Base-by-base conservation (phyloP, 148 eudicot genomes). In the Fagopyrum tataricum region DNA sequence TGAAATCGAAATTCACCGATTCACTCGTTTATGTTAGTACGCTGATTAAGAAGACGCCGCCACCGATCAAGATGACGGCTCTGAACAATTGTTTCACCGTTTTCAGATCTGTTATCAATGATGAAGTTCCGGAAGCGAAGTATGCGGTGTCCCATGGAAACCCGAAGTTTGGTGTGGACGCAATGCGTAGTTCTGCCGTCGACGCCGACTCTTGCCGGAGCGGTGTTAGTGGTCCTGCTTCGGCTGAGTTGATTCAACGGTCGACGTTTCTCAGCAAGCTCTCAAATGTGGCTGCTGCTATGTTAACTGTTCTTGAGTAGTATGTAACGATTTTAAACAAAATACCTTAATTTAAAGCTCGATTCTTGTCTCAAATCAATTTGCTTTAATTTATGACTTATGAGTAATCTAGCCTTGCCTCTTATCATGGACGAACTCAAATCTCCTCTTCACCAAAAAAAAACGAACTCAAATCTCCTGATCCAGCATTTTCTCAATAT, bases 91-190 rank as follows among this genome's bases (percentile, higher is more conserved):
- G 85, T 53, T 47, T 48, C 7, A n/a, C 20, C 15, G 8, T 46
- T 1, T 73, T 71, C 24, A 12, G 21, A 49, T 49, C 75, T 8
- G 85, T 83, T 55, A 2, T 83, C 10, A 75, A 73, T 10, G 12
- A 17, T 1, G 69, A 73, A 8, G 73, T 83, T 15, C 61, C 17
- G 9, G 26, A 31, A 5, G 85, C 85, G 4, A 70, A 51, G 1
- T 46, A 71, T 7, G 81, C 83, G 0, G 85, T 83, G 5, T 39
- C 55, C 37, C 37, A 31, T 37, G 85, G 83, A 23, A 44, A 77
- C 12, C 85, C 83, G 0, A 83, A 83, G 37, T 83, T 83, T 8
- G 83, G 79, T 4, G 83, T 77, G 4, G 44, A 77, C 44, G 85
- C 85, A 2, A 83, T 83, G 85, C 9, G 42, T 49, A 79, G 78